Conservation (phyloP, 768 basidiomycete species). For the Leccinellum albellum region DNA sequence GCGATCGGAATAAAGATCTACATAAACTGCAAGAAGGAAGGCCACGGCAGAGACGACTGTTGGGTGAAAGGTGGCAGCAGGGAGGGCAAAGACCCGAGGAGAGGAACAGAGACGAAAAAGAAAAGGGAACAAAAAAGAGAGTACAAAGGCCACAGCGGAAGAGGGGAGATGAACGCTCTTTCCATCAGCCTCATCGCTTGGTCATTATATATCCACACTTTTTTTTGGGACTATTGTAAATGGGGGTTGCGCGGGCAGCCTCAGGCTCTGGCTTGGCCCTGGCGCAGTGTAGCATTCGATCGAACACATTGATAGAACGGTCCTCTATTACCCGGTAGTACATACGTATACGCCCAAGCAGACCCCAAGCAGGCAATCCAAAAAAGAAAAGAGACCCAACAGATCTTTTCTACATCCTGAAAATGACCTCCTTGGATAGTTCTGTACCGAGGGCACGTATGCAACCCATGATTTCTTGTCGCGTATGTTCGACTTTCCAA, state of each 20-base stretch:
- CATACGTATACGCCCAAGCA: not conserved
- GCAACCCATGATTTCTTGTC: conserved; percentile 39
- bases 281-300: not conserved
- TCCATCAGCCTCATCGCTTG: no score
- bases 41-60: not conserved
- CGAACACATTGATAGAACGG: not conserved
- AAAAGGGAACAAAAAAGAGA: not conserved
- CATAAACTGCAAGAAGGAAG: not conserved
- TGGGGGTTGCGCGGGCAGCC: no score
- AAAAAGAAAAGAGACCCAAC: not conserved
- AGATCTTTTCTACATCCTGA: conserved; percentile 22
- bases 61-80: not conserved
- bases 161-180: not conserved
- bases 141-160: not conserved
- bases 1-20: not conserved
- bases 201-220: no score
- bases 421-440: conserved; percentile 39
- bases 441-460: conserved; percentile 43
- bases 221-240: no score
- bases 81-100: not conserved
- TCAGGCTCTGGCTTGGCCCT: no score
- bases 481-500: conserved; percentile 30
- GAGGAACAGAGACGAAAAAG: not conserved
- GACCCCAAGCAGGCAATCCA: not conserved
- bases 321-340: not conserved